These are phyloP conservation scores for Dimargaris xerosporica DNA, from an alignment of 192 early-diverging fungal species.

Conservation along the genomic window DNA sequence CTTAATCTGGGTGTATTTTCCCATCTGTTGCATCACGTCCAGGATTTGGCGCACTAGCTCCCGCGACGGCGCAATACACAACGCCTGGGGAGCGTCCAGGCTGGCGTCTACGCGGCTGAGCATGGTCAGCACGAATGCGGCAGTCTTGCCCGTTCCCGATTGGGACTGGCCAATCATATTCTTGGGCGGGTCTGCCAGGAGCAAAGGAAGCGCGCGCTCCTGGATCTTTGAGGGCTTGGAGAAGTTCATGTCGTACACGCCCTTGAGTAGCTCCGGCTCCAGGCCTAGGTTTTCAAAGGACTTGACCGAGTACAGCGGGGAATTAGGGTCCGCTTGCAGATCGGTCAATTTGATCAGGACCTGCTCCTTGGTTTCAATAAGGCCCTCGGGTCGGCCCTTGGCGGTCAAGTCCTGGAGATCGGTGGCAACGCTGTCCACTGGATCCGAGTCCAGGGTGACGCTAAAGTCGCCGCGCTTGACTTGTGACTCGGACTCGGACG, in stretches of 20 bases:
- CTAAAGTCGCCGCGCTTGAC: no score
- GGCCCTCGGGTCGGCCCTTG: neutral
- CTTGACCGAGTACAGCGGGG: conserved; percentile 63
- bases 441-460: no score
- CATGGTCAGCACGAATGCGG: conserved; percentile 88
- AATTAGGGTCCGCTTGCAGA: conserved; percentile 50
- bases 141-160: conserved; percentile 96
- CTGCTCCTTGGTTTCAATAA: conserved; percentile 21
- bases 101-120: conserved; percentile 67
- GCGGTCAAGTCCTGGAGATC: conserved; percentile 12
- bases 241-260: conserved; percentile 88
- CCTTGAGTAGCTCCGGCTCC: conserved; percentile 71
- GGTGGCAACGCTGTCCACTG: conserved; percentile 14
- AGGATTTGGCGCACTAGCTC: conserved; percentile 93
- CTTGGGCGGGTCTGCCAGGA: conserved; percentile 69
- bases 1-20: conserved; percentile 69
- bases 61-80: conserved; percentile 83
- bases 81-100: conserved; percentile 52
- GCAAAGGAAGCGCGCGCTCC: conserved; percentile 78
- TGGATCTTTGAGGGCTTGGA: conserved; percentile 91
- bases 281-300: conserved; percentile 63
- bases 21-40: conserved; percentile 80
- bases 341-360: conserved; percentile 47
- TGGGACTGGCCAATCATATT: conserved; percentile 99
- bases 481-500: no score